Evolutionary conservation across 345 rosid genomes (phyloP).

Genomic region (Mercurialis annua): DNA sequence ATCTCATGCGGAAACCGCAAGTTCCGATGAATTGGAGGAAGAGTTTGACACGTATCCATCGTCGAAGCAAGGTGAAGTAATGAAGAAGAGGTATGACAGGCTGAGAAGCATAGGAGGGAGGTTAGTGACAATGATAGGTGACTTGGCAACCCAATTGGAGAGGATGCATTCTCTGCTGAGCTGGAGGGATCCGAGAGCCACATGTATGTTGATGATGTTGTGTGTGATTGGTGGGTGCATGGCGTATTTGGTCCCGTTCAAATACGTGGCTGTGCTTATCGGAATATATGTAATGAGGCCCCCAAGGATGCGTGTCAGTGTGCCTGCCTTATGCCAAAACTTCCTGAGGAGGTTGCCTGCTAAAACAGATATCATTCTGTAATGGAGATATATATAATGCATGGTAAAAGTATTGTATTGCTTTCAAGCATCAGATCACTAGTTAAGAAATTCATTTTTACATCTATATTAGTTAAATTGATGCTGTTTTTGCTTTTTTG

Average conservation of each 20-base stretch:
- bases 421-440: too few species aligned
- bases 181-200: slow-evolving; percentile 49
- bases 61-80: slow-evolving; percentile 20
- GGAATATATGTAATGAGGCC: slow-evolving; percentile 22
- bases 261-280: background rate
- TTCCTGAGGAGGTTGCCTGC: slow-evolving; percentile 19
- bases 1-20: slow-evolving; percentile 31
- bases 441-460: too few species aligned
- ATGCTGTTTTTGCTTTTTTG: too few species aligned
- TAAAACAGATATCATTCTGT: slow-evolving; percentile 8
- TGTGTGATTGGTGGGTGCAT: slow-evolving; percentile 18
- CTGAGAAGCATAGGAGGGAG: slow-evolving; percentile 44
- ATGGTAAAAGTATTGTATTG: too few species aligned
- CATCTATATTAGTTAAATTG: too few species aligned
- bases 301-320: slow-evolving; percentile 12
- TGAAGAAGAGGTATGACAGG: slow-evolving; percentile 42
- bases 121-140: slow-evolving; percentile 32
- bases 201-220: slow-evolving; percentile 22
- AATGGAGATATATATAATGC: too few species aligned
- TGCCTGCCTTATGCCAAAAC: slow-evolving; percentile 17
- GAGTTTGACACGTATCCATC: slow-evolving; percentile 53
- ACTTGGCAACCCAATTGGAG: slow-evolving; percentile 41
- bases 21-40: slow-evolving; percentile 43
- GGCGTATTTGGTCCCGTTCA: slow-evolving; percentile 6
- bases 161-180: slow-evolving; percentile 27